Evolutionary conservation across 805 yeast species (phyloP), one percentile per base, ranked within the genome.

Genomic region (Yarrowia deformans): DNA sequence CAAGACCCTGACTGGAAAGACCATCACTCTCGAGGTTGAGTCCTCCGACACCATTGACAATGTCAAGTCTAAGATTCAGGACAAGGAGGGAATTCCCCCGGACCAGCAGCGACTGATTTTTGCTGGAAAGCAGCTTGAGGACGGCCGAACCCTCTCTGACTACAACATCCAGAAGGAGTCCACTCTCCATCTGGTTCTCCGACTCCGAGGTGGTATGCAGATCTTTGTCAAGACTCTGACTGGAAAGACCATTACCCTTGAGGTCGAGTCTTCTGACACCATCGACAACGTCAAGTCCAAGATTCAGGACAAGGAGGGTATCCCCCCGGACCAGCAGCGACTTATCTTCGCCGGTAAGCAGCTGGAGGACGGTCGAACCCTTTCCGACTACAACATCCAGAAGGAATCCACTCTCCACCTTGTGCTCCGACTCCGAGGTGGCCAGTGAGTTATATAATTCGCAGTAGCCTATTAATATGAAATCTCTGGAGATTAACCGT

Each of bases 121-220:
- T 77, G 97, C 97, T 75, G 97, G 97, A 86, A 92, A 92, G 85
- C 97, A 92, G 83, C 85, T 92, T 75, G 97, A 92, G 84, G 97
- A 92, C 77, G 97, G 97, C 75, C 90, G 97, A 85, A 92, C 97
- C 66, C 83, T 92, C 73, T 90, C 97, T 67, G 97, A 92, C 82
- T 92, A 91, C 89, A 92, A 91, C 88, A 91, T 91, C 80, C 97
- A 92, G 84, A 92, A 92, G 86, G 97, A 92, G 83, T 91, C 97
- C 70, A 88, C 96, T 61, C 81, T 90, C 39, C 96, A 91, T 80
- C 83, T 90, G 82, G 97, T 91, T 19, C 82, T 91, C 71, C 90
- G 96, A 85, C 85, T 91, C 79, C 88, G 96, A 85, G 97, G 96
- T 85, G 91, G 93, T 81, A 84, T 87, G 88, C 88, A 85, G 79